Evolutionary conservation across 306 rosid species (phyloP).

Genomic region (Fragaria nilgerrensis): DNA sequence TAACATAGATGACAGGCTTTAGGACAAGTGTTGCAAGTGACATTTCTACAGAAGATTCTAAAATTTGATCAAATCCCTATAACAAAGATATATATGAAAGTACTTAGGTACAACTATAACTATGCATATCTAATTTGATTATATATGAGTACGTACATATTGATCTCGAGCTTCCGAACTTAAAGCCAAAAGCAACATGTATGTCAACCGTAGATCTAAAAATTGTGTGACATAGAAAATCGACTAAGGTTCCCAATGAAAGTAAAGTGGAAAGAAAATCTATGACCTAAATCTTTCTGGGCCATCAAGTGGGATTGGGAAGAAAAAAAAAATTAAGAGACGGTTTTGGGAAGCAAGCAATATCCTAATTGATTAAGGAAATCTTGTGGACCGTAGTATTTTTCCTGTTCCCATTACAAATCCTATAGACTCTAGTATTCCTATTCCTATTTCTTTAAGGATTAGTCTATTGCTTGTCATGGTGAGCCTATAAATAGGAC

Average conservation of each 20-base stretch:
- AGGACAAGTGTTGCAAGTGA: conserved; percentile 60
- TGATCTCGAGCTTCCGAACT: neutral
- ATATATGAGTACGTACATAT: no score
- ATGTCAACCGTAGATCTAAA: neutral
- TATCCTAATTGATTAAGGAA: neutral
- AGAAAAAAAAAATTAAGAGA: neutral
- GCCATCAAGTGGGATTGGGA: neutral
- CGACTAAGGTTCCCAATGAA: no score
- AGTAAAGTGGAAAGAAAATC: neutral
- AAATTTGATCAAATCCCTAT: conserved; percentile 9
- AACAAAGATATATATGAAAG: neutral
- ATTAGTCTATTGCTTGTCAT: neutral
- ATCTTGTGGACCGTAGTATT: neutral
- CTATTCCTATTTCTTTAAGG: neutral
- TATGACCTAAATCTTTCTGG: no score
- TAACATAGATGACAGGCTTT: conserved; percentile 83
- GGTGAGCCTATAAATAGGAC: neutral
- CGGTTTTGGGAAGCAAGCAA: neutral
- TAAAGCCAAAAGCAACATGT: neutral
- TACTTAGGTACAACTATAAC: neutral
- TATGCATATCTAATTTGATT: neutral
- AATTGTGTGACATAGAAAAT: neutral
- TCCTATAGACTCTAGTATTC: neutral
- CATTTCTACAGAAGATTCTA: conserved; percentile 64
- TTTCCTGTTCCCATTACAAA: neutral